Percentiles rank a stretch among this genome's conserved stretches.
Evolutionary conservation across 306 rosid species (phyloP).

Genomic region (Sophora flavescens): DNA sequence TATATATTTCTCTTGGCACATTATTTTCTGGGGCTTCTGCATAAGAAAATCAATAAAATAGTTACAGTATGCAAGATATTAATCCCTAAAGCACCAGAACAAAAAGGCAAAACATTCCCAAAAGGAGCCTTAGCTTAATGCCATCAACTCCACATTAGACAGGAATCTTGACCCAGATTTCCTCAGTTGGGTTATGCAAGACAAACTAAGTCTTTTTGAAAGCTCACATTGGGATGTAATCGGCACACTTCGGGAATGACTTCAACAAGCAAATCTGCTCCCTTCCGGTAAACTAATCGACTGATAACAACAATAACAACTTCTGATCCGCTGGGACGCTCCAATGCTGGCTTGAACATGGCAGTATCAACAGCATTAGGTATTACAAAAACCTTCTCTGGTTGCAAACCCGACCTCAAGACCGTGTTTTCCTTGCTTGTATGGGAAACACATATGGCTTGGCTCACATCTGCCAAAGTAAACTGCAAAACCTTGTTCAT

Average conservation of each 20-base stretch:
- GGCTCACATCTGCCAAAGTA: constrained; percentile 84
- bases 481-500: constrained; percentile 96
- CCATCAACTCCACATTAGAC: not conserved
- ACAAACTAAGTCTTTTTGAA: constrained; percentile 19
- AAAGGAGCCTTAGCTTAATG: not conserved
- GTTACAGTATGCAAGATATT: not conserved
- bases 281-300: constrained; percentile 86
- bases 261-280: constrained; percentile 87
- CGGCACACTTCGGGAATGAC: constrained; percentile 87
- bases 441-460: constrained; percentile 90
- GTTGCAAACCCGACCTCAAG: constrained; percentile 80
- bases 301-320: constrained; percentile 79
- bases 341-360: constrained; percentile 83
- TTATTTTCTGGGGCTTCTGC: constrained; percentile 1
- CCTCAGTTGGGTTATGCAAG: not conserved
- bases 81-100: not conserved
- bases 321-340: constrained; percentile 57
- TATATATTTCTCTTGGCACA: not conserved
- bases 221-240: constrained; percentile 68
- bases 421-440: constrained; percentile 93
- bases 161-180: not conserved
- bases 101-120: not conserved
- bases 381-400: constrained; percentile 81
- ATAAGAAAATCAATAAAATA: constrained; percentile 18
- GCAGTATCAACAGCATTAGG: constrained; percentile 93